phyloP scores from a whole-genome alignment of 1,139 yeast genomes.

The Geotrichum carabidarum region DNA sequence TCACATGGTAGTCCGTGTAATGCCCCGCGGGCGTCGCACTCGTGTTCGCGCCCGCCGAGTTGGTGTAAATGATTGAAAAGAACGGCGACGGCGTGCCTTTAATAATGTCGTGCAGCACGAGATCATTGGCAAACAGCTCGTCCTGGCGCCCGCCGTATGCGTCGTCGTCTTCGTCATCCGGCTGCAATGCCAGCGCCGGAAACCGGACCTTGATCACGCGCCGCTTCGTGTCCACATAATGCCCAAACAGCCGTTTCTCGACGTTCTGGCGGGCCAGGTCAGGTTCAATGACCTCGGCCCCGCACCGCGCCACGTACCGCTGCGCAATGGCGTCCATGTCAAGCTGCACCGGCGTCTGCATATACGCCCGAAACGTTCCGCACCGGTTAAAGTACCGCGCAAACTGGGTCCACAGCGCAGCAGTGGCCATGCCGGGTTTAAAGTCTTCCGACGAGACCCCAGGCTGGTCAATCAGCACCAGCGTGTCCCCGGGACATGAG shows the following conservation, averaged over 20 bases:
- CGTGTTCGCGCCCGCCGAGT: constrained; percentile 10
- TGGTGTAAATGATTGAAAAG: constrained; percentile 30
- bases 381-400: constrained; percentile 53
- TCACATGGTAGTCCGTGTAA: constrained; percentile 25
- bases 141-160: constrained; percentile 32
- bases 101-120: constrained; percentile 37
- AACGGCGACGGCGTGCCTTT: constrained; percentile 33
- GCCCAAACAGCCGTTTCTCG: constrained; percentile 39
- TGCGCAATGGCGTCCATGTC: constrained; percentile 48
- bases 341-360: constrained; percentile 46
- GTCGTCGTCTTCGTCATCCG: constrained; percentile 24
- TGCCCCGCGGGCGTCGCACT: constrained; percentile 8
- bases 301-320: constrained; percentile 32
- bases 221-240: constrained; percentile 55
- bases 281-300: constrained; percentile 29
- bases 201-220: constrained; percentile 56
- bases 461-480: constrained; percentile 63
- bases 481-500: constrained; percentile 65
- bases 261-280: constrained; percentile 4
- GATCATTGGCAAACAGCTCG: constrained; percentile 46
- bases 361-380: constrained; percentile 60
- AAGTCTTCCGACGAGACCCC: constrained; percentile 61
- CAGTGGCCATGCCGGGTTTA: constrained; percentile 24
- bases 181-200: constrained; percentile 6
- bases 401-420: constrained; percentile 48